Base-by-base conservation (phyloP, 768 basidiomycete species). In the Macrolepiota fuliginosa region DNA sequence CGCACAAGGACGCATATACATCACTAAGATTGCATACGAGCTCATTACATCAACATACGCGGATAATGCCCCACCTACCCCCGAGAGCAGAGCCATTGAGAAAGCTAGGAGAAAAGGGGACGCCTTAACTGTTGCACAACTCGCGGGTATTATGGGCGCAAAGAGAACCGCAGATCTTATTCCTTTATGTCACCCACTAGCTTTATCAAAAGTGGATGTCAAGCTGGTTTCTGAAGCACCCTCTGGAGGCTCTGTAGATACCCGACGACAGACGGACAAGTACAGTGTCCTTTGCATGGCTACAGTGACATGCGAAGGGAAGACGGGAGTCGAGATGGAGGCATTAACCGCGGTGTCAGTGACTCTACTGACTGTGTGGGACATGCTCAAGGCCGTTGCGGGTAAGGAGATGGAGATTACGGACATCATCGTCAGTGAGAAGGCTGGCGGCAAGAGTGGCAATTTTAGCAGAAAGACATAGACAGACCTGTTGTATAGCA, bases 241-340 rank as follows among this genome's bases (percentile, higher is more conserved):
- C 32, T 55, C 65, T 25, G 57, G 22, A 15, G 45, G 35, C 46
- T 54, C 53, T 17, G 25, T 19, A 61, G 46, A 47, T 49, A 35
- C 36, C 36, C 13, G 50, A 62, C 45, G 62, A 40, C 35, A 56
- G 47, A n/a, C 10, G 9, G 15, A 62, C 35, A 75, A 68, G 58
- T 80, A 81, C 72, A 83, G 78, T 67, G 83, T 93, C 54, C 66
- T 80, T 32, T 92, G 89, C 66, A 73, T 75, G 37, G 90, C 88
- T 25, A 88, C 84, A 7, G 90, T 92, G 37, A 78, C 86, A 42
- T 91, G 89, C 65, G 83, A 87, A 71, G 90, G 91, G 13, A 87
- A 87, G 71, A 93, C 93, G 13, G 91, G 94, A 4, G 91, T 94
- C 19, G 92, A 94, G 77, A 94, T 98, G 90, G 96, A 97, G 74